Evolutionary conservation across 192 early-diverging fungal genomes (phyloP), one percentile per base, ranked within the genome.

Genomic region (Umbelopsis isabellina): DNA sequence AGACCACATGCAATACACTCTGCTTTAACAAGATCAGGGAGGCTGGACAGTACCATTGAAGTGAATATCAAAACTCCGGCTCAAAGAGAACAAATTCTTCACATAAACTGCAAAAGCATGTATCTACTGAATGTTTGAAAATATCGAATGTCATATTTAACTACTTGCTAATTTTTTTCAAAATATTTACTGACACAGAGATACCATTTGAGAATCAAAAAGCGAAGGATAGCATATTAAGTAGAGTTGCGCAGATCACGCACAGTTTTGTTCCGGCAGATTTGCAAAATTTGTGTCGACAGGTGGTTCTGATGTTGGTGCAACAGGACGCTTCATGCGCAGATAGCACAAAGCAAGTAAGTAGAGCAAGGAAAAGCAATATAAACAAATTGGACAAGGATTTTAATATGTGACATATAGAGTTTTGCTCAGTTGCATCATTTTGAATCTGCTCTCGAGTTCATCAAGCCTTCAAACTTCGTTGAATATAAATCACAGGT

Each of bases 241-340:
- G 23, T 7, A 41, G 75, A 25, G 73, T 90, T 9, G 80, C 87
- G 22, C 77, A 77, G 37, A 72, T 72, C 3, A 87, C 91, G 1
- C 90, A 93, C 73, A 93, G 94, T n/a, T 93, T 91, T 75, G 91
- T 92, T 0, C 86, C 91, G 1, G 87, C 91, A 13, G 94, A 96
- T 79, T 77, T 96, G 66, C 85, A 91, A 79, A 89, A 81, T 35
- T 67, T 92, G 33, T 93, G 84, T 72, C 70, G 76, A 70, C 77
- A 82, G 41, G 89, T 79, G 16, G 82, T 80, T 46, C 74, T 77
- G 69, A 64, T 51, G 37, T 48, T 84, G 41, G 75, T 91, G 68
- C 75, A 82, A 76, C 75, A 83, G 73, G 51, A 53, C 22, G 44
- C 72, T 61, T 15, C 76, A 58, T 49, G 49, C 72, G 44, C 74